Evolutionary conservation across 2,329 filamentous ascomycete genomes (phyloP).

Genomic region (Colletotrichum liaoningense): DNA sequence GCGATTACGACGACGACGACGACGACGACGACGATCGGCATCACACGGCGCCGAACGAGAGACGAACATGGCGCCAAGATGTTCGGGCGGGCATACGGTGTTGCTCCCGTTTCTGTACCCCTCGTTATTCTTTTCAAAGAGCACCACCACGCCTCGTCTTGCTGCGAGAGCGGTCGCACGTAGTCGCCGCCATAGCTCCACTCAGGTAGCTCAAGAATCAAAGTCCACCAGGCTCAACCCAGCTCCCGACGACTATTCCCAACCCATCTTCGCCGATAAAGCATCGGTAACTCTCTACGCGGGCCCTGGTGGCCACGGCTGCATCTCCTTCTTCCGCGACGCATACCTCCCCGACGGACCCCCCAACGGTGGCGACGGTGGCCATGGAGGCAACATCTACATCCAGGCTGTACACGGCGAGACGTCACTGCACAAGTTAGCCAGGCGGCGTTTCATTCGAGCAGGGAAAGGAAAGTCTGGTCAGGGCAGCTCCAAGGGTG

Average conservation of each 20-base stretch:
- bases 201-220: conserved; percentile 33
- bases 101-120: conserved; percentile 65
- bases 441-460: conserved; percentile 78
- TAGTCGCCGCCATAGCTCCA: conserved; percentile 35
- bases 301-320: conserved; percentile 88
- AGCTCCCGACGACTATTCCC: conserved; percentile 83
- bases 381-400: conserved; percentile 90
- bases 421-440: conserved; percentile 92
- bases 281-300: conserved; percentile 82
- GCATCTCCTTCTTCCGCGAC: conserved; percentile 93
- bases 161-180: conserved; percentile 38
- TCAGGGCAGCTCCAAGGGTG: conserved; percentile 78
- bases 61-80: conserved; percentile 54
- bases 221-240: conserved; percentile 77
- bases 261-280: conserved; percentile 87
- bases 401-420: conserved; percentile 93
- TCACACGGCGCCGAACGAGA: not conserved
- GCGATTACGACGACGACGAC: not conserved
- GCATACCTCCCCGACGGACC: conserved; percentile 91
- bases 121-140: conserved; percentile 49
- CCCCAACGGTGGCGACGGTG: conserved; percentile 94
- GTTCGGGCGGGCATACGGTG: conserved; percentile 48
- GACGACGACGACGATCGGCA: not conserved
- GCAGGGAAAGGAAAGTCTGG: conserved; percentile 83
- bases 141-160: conserved; percentile 40